Conservation (phyloP, 2,329 filamentous ascomycete species). For the Colletotrichum horii region DNA sequence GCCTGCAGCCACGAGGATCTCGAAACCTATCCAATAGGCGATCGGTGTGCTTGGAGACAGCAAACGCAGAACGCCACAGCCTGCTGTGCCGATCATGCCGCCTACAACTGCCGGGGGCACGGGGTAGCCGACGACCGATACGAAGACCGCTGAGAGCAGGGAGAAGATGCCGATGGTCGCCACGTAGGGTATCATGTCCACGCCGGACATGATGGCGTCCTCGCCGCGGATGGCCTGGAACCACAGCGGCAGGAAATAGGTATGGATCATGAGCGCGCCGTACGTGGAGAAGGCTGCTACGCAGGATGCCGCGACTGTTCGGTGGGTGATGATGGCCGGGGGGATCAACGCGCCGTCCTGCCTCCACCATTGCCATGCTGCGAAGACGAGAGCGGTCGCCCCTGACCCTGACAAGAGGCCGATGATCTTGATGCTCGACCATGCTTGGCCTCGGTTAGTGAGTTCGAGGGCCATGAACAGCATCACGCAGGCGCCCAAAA, state of each 20-base stretch:
- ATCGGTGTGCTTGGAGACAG: conserved; percentile 33
- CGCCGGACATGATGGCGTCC: conserved; percentile 34
- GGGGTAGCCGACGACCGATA: conserved; percentile 46
- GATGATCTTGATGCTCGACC: conserved; percentile 49
- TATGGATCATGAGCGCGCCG: conserved; percentile 45
- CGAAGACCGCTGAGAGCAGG: conserved; percentile 40
- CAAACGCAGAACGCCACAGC: conserved; percentile 40
- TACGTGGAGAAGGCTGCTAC: conserved; percentile 45
- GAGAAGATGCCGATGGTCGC: conserved; percentile 31
- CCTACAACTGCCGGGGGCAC: conserved; percentile 29
- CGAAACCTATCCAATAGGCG: conserved; percentile 50
- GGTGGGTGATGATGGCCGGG: conserved; percentile 45
- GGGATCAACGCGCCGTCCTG: conserved; percentile 51
- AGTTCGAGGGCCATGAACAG: conserved; percentile 53
- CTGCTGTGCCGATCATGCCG: conserved; percentile 37
- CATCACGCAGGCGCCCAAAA: conserved; percentile 49
- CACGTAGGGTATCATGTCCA: conserved; percentile 36
- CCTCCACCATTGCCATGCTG: conserved; percentile 45
- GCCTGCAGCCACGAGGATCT: conserved; percentile 48
- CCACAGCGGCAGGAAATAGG: conserved; percentile 52
- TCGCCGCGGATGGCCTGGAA: conserved; percentile 38
- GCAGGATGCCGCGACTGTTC: conserved; percentile 44
- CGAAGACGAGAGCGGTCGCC: conserved; percentile 34
- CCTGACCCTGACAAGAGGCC: conserved; percentile 34
- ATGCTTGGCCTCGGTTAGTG: conserved; percentile 47